phyloP scores from a whole-genome alignment of 257 asterid genomes.

The Solanum verrucosum region DNA sequence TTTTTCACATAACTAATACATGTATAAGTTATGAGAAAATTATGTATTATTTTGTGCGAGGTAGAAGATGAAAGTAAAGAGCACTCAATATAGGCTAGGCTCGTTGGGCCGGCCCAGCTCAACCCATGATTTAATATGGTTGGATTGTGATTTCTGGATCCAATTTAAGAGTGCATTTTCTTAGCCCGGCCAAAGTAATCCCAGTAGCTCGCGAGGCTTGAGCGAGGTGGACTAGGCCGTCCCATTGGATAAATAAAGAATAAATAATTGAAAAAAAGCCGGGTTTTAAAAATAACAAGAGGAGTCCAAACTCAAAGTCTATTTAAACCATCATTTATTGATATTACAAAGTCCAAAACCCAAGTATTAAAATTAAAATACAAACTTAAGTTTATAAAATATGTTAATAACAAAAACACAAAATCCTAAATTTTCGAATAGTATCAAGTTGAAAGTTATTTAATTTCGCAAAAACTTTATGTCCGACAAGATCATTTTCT shows the following conservation, averaged over 20 bases:
- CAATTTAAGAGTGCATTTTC: too few species aligned
- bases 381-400: background rate
- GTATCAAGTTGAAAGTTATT: background rate
- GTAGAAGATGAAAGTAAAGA: background rate
- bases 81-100: background rate
- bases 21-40: background rate
- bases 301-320: too few species aligned
- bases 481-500: background rate
- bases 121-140: background rate
- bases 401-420: background rate
- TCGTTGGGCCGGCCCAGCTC: background rate
- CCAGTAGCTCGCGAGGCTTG: background rate
- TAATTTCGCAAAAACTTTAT: background rate
- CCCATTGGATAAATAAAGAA: background rate
- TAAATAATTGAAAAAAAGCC: too few species aligned
- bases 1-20: background rate
- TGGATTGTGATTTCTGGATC: background rate
- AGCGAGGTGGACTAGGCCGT: background rate
- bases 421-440: background rate
- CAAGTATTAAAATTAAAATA: background rate
- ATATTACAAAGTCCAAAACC: background rate
- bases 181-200: background rate
- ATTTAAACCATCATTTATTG: background rate
- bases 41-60: background rate
- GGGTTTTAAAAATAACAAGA: too few species aligned